Evolutionary conservation across 1,139 yeast genomes (phyloP).

Genomic region (Geotrichum carabidarum): DNA sequence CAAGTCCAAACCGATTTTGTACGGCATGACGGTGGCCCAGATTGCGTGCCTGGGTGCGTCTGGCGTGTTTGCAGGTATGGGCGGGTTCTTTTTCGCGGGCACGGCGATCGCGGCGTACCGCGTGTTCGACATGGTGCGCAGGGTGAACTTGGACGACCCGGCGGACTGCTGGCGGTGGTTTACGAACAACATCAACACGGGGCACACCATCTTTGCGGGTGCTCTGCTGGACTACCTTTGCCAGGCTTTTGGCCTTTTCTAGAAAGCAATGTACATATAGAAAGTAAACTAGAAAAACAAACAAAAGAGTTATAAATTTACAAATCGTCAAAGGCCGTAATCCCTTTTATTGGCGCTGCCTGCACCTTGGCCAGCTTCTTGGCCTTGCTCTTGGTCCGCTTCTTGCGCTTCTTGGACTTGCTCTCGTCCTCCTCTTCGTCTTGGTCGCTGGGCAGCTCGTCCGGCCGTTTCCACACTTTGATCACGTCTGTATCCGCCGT

Average conservation of each 20-base stretch:
- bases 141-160: conserved; percentile 75
- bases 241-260: conserved; percentile 6
- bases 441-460: conserved; percentile 24
- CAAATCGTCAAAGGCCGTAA: conserved; percentile 20
- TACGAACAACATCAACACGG: conserved; percentile 71
- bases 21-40: conserved; percentile 62
- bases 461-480: conserved; percentile 56
- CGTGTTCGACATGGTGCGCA: conserved; percentile 57
- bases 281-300: too few species aligned
- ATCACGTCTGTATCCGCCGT: conserved; percentile 79
- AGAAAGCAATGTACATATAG: neutral
- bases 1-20: conserved; percentile 62
- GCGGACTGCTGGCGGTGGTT: conserved; percentile 78
- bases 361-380: conserved; percentile 20
- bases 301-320: neutral
- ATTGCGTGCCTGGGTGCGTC: conserved; percentile 59
- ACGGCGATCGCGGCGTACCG: conserved; percentile 66
- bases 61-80: conserved; percentile 77
- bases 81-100: conserved; percentile 71
- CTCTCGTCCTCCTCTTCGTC: conserved; percentile 27
- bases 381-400: conserved; percentile 43
- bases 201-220: conserved; percentile 72
- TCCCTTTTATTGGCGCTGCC: conserved; percentile 9
- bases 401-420: conserved; percentile 28
- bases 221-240: conserved; percentile 63